Conservation (phyloP, 2,329 filamentous ascomycete species). For the Xylariaceae sp. region DNA sequence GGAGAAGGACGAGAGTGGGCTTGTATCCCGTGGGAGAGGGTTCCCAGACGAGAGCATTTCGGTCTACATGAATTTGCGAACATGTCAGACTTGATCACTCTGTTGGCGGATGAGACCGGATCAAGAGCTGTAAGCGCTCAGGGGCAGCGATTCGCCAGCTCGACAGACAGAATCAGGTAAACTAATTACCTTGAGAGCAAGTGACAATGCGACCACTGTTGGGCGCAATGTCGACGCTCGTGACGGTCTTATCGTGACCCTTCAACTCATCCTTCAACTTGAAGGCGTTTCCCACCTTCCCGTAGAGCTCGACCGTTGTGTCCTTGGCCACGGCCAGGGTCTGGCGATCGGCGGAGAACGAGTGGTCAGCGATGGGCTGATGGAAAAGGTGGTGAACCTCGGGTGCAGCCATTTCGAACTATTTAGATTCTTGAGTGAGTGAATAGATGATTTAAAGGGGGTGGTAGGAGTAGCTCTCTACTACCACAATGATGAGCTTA, state of each 20-base stretch:
- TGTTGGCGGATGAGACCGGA: background rate
- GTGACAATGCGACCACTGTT: constrained; percentile 90
- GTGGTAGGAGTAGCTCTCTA: constrained; percentile 98
- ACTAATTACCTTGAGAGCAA: constrained; percentile 75
- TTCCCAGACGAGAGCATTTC: constrained; percentile 98
- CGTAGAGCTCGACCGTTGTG: constrained; percentile 83
- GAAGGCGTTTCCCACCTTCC: constrained; percentile 66
- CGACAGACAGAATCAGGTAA: constrained; percentile 19
- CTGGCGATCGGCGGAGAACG: constrained; percentile 87
- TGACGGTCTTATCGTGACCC: constrained; percentile 95
- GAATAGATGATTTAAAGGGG: background rate
- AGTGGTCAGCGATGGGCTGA: constrained; percentile 93
- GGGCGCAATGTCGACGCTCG: constrained; percentile 91
- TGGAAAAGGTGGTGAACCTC: constrained; percentile 98
- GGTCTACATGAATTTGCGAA: constrained; percentile 52
- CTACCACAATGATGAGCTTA: constrained; percentile 55
- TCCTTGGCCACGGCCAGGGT: constrained; percentile 89
- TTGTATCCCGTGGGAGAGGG: constrained; percentile 90
- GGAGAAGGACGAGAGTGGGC: constrained; percentile 90
- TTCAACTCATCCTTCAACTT: constrained; percentile 86
- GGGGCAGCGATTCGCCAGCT: background rate
- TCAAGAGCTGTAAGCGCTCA: background rate
- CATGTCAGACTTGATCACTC: constrained; percentile 1
- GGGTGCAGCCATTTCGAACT: constrained; percentile 63
- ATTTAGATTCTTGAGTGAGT: background rate